A percentile compares a stretch with the other conserved stretches of the same genome.
These are phyloP conservation scores for Talaromyces sp. DNA, from an alignment of 2,329 filamentous ascomycete genomes.

Conservation along the genomic window DNA sequence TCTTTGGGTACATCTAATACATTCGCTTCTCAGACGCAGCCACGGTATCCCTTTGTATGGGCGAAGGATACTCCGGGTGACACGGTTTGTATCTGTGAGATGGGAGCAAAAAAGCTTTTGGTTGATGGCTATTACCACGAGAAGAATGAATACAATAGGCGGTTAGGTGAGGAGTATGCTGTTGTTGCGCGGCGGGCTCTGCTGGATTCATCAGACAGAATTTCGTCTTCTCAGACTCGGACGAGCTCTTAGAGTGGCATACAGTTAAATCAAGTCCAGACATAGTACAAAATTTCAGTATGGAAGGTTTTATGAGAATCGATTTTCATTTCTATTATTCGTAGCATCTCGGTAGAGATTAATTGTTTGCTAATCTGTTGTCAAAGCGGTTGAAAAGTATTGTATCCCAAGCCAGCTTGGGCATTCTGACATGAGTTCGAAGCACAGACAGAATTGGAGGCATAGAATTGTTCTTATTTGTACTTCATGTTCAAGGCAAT, in stretches of 20 bases:
- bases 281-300: too few species aligned
- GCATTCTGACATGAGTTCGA: neutral
- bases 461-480: neutral
- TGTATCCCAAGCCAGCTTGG: conserved; percentile 28
- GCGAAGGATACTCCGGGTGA: conserved; percentile 68
- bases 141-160: conserved; percentile 35
- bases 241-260: neutral
- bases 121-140: conserved; percentile 18
- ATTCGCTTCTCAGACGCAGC: neutral
- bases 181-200: conserved; percentile 46
- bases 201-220: conserved; percentile 16
- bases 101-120: conserved; percentile 75
- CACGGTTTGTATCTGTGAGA: conserved; percentile 76
- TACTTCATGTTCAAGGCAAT: conserved; percentile 6
- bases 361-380: conserved; percentile 10
- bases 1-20: neutral
- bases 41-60: conserved; percentile 62
- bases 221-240: neutral
- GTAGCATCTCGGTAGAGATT: conserved; percentile 4
- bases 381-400: neutral
- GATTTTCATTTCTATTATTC: conserved; percentile 15
- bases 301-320: too few species aligned
- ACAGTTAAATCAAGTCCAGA: neutral
- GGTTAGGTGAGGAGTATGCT: conserved; percentile 56
- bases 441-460: neutral